Evolutionary conservation across 805 yeast genomes (phyloP).

Genomic region (Metschnikowia cubensis): DNA sequence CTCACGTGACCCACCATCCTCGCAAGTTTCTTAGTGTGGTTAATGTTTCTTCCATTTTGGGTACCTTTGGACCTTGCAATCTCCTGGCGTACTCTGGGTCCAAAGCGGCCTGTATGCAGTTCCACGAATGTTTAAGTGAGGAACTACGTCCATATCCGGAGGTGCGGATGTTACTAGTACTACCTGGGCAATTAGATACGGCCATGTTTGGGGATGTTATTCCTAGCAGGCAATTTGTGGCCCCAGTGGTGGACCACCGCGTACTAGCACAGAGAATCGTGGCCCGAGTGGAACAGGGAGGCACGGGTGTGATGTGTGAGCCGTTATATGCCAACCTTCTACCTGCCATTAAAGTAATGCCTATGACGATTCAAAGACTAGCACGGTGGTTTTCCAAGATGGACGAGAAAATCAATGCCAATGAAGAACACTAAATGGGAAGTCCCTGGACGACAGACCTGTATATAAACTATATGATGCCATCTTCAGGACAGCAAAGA

Average conservation of each 20-base stretch:
- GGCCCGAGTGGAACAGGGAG: conserved; percentile 32
- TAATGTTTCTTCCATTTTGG: conserved; percentile 45
- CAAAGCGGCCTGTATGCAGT: conserved; percentile 42
- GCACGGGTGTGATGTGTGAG: conserved; percentile 38
- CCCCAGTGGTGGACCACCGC: conserved; percentile 42
- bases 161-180: conserved; percentile 35
- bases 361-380: conserved; percentile 33
- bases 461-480: background rate
- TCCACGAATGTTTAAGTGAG: conserved; percentile 43
- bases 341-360: conserved; percentile 41
- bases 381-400: conserved; percentile 35
- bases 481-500: background rate
- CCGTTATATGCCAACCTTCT: conserved; percentile 48
- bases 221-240: conserved; percentile 40
- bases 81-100: conserved; percentile 48
- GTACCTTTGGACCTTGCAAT: conserved; percentile 45
- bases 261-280: conserved; percentile 35
- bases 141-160: conserved; percentile 28
- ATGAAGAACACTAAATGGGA: background rate
- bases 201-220: conserved; percentile 46
- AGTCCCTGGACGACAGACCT: background rate
- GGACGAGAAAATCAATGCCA: conserved; percentile 30
- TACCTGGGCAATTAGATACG: conserved; percentile 51
- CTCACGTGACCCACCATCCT: conserved; percentile 17
- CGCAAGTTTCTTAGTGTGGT: conserved; percentile 31